Conservation (phyloP, 805 yeast species). For the Wickerhamiella sorbophila region DNA sequence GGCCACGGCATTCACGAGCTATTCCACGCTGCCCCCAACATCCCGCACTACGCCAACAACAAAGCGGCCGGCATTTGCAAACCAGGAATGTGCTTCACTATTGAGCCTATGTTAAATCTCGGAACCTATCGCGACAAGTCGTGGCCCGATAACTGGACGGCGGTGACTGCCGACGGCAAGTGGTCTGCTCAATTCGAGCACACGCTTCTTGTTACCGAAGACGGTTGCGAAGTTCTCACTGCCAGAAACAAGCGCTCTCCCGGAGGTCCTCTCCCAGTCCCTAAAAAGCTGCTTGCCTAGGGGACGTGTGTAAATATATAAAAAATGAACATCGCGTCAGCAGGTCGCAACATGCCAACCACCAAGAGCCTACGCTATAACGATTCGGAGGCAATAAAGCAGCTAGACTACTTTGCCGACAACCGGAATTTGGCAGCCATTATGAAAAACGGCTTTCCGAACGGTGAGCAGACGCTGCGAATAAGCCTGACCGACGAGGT, state of each 20-base stretch:
- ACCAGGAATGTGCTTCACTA: constrained; percentile 93
- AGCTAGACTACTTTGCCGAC: neutral
- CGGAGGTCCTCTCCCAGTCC: constrained; percentile 50
- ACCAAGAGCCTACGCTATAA: neutral
- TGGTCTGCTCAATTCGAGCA: constrained; percentile 88
- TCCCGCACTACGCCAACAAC: constrained; percentile 89
- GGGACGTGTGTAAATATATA: neutral
- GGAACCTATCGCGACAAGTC: constrained; percentile 67
- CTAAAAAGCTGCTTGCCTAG: constrained; percentile 8
- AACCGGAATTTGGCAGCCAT: constrained; percentile 1
- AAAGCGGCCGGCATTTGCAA: constrained; percentile 88
- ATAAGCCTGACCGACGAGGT: neutral
- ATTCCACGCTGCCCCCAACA: constrained; percentile 85
- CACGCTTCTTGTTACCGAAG: constrained; percentile 81
- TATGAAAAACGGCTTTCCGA: neutral
- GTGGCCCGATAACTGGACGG: constrained; percentile 99
- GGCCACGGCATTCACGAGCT: constrained; percentile 85
- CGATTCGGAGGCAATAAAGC: neutral
- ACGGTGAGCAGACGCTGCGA: neutral
- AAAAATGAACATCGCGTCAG: neutral
- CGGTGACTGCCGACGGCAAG: constrained; percentile 79
- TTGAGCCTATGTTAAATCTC: constrained; percentile 90
- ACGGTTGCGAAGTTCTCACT: constrained; percentile 80
- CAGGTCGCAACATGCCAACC: neutral
- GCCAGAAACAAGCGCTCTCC: constrained; percentile 72